Conservation (phyloP, 495 filamentous ascomycete genomes). For the Penicillium psychrofluorescens region DNA sequence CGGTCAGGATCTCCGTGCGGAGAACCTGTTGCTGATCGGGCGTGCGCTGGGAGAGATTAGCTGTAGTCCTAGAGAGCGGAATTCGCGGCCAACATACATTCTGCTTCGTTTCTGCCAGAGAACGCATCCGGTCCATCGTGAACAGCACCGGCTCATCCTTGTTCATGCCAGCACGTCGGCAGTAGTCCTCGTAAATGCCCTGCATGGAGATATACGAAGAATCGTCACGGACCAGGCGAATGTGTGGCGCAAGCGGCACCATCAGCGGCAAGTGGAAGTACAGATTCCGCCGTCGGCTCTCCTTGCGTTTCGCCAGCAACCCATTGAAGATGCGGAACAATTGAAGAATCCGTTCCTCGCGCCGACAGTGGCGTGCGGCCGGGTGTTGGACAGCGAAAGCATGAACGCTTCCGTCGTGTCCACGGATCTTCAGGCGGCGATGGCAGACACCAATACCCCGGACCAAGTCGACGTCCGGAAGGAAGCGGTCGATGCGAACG, state of each 20-base stretch:
- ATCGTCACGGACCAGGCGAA: slow-evolving; percentile 92
- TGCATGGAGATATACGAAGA: slow-evolving; percentile 90
- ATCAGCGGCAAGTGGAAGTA: slow-evolving; percentile 94
- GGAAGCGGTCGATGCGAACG: slow-evolving; percentile 89
- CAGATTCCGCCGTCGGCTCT: slow-evolving; percentile 85
- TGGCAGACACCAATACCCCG: slow-evolving; percentile 83
- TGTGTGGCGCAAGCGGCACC: slow-evolving; percentile 86
- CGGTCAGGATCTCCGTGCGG: slow-evolving; percentile 77
- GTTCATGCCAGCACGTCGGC: slow-evolving; percentile 71
- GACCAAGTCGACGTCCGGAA: slow-evolving; percentile 88
- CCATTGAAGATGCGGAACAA: slow-evolving; percentile 98
- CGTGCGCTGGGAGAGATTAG: slow-evolving; percentile 42
- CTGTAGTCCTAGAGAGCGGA: background rate
- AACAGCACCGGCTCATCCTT: slow-evolving; percentile 95
- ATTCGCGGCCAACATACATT: slow-evolving; percentile 34
- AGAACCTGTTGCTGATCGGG: slow-evolving; percentile 60
- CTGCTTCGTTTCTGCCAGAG: slow-evolving; percentile 60
- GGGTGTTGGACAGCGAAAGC: slow-evolving; percentile 94
- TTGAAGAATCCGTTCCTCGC: slow-evolving; percentile 91
- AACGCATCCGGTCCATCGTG: slow-evolving; percentile 86
- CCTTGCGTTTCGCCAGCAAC: slow-evolving; percentile 80
- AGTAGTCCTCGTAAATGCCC: slow-evolving; percentile 92
- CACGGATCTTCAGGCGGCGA: slow-evolving; percentile 86
- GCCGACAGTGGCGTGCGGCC: slow-evolving; percentile 78
- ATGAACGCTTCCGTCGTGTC: slow-evolving; percentile 95